A percentile compares a stretch with the other conserved stretches of the same genome.
Evolutionary conservation across 2,329 filamentous ascomycete genomes (phyloP).

Genomic region (Stemphylium beticola): DNA sequence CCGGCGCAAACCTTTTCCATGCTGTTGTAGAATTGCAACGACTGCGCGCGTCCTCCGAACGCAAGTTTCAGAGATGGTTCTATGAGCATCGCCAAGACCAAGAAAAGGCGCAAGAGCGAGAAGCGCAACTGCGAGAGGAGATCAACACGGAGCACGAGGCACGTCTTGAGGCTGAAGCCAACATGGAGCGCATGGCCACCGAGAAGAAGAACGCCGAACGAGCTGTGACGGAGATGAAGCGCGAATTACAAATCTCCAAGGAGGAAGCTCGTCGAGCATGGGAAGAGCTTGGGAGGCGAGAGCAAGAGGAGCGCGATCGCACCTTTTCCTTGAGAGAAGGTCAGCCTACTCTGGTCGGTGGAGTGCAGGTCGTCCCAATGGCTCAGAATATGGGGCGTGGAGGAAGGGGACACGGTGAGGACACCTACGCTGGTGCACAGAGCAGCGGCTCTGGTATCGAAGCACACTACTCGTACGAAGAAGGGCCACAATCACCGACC

Average conservation of each 20-base stretch:
- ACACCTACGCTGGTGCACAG: constrained; percentile 36
- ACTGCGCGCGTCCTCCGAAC: constrained; percentile 89
- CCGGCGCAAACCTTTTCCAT: constrained; percentile 95
- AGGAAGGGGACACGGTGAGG: constrained; percentile 43
- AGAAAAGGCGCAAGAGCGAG: constrained; percentile 81
- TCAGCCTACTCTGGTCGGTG: constrained; percentile 85
- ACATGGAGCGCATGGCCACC: constrained; percentile 69
- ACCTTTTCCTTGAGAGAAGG: constrained; percentile 86
- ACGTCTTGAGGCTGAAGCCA: constrained; percentile 69
- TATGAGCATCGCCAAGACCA: constrained; percentile 91
- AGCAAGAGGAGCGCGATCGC: constrained; percentile 90
- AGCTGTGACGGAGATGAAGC: constrained; percentile 85
- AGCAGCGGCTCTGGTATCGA: constrained; percentile 44
- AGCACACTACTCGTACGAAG: constrained; percentile 59
- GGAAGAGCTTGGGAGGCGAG: constrained; percentile 92
- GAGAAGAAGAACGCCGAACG: constrained; percentile 76
- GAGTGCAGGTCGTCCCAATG: constrained; percentile 95
- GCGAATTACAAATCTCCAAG: constrained; percentile 92
- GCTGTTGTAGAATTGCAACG: constrained; percentile 96
- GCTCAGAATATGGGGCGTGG: constrained; percentile 66
- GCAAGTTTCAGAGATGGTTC: constrained; percentile 99
- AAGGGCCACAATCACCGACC: constrained; percentile 57
- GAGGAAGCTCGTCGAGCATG: constrained; percentile 94
- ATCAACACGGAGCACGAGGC: constrained; percentile 75
- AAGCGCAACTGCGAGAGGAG: constrained; percentile 74